phyloP scores from a whole-genome alignment of 176 grass and related monocot species.

The Avena atlantica region DNA sequence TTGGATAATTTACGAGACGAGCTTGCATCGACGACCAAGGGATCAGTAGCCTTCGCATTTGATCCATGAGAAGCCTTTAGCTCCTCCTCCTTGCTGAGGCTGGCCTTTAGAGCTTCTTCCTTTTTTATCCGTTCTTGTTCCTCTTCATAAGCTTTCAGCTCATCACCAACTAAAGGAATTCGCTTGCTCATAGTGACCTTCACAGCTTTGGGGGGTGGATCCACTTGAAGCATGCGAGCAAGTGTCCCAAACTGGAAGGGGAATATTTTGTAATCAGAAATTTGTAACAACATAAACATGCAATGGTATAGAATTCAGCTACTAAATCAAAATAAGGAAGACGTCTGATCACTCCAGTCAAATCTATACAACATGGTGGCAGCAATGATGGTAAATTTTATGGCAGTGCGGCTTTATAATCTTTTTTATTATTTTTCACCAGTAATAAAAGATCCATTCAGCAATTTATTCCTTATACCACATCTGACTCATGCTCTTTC shows the following conservation, averaged over 20 bases:
- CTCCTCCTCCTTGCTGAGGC: constrained; percentile 78
- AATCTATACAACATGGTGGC: constrained; percentile 9
- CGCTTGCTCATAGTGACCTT: constrained; percentile 93
- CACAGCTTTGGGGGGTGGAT: constrained; percentile 95
- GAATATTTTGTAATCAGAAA: constrained; percentile 32
- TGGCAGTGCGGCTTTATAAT: constrained; percentile 22
- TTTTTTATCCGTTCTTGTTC: constrained; percentile 86
- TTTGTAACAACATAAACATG: constrained; percentile 1
- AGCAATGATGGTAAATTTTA: constrained; percentile 6
- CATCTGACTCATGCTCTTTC: not conserved
- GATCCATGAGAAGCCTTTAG: constrained; percentile 65
- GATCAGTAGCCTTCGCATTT: constrained; percentile 67
- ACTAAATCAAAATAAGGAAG: constrained; percentile 1
- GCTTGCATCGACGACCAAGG: constrained; percentile 69
- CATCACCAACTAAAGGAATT: constrained; percentile 88
- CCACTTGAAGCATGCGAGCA: constrained; percentile 98
- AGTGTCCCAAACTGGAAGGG: constrained; percentile 88
- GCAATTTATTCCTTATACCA: constrained; percentile 19
- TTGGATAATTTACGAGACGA: constrained; percentile 66
- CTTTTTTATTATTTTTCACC: not conserved
- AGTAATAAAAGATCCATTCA: constrained; percentile 17
- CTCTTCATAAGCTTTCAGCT: constrained; percentile 91
- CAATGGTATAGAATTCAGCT: constrained; percentile 23
- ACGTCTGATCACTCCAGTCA: not conserved
- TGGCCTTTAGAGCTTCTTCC: constrained; percentile 76